Conservation (phyloP, 2,329 filamentous ascomycete species). For the Plectosphaerella plurivora region DNA sequence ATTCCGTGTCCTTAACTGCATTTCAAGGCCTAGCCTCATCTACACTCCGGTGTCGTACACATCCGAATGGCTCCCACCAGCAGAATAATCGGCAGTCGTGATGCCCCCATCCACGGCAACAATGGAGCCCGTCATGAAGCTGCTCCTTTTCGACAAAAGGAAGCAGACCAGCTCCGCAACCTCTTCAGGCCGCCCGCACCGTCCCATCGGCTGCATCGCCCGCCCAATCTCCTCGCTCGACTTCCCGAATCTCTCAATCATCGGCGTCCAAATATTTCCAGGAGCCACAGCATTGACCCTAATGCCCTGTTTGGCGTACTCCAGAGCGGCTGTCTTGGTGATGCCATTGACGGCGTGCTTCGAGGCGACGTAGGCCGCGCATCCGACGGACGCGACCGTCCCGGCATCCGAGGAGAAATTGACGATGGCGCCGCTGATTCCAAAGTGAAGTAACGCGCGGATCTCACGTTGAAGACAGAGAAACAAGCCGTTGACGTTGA, state of each 20-base stretch:
- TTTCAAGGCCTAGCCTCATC: no score
- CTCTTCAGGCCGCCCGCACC: neutral
- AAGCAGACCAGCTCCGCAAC: neutral
- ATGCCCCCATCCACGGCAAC: no score
- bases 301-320: no score
- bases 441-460: slow-evolving; percentile 6
- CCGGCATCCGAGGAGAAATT: slow-evolving; percentile 15
- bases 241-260: no score
- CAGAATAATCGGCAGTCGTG: no score
- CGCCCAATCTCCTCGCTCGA: no score
- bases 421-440: slow-evolving; percentile 13
- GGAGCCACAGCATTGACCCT: no score
- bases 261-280: no score
- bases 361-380: slow-evolving; percentile 7
- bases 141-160: neutral
- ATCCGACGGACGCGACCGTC: slow-evolving; percentile 7
- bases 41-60: no score
- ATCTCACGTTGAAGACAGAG: slow-evolving; percentile 8
- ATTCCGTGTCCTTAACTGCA: no score
- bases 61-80: no score
- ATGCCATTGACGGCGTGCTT: neutral
- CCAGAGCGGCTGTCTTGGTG: neutral
- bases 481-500: slow-evolving; percentile 10
- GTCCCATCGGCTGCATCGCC: neutral
- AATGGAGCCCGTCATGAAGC: no score